These are phyloP conservation scores for Botrytis fragariae DNA, from an alignment of 2,329 filamentous ascomycete species.

Conservation along the genomic window DNA sequence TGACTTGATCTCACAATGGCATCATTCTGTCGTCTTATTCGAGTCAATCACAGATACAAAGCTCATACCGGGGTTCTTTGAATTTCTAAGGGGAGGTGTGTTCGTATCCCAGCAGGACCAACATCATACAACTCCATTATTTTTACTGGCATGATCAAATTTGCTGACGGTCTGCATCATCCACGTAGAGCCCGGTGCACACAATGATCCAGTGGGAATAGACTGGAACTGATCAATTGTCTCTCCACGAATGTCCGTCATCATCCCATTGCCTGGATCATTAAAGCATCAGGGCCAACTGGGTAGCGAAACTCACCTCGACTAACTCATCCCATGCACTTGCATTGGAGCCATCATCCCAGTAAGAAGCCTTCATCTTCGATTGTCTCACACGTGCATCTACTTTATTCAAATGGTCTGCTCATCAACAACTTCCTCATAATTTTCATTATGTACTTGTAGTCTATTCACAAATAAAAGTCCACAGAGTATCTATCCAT, in stretches of 20 bases:
- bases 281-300: background rate
- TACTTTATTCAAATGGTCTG: background rate
- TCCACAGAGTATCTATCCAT: background rate
- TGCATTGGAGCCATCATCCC: background rate
- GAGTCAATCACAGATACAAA: background rate
- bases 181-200: background rate
- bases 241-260: background rate
- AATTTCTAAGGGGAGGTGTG: background rate
- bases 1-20: background rate
- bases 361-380: background rate
- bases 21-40: background rate
- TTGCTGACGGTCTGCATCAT: background rate
- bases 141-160: background rate
- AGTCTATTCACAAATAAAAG: background rate
- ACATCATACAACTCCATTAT: background rate
- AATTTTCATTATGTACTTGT: conserved; percentile 2
- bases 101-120: background rate
- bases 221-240: background rate
- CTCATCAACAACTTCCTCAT: background rate
- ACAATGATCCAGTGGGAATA: background rate
- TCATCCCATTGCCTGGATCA: background rate
- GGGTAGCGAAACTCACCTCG: background rate
- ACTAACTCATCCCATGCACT: background rate
- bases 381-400: background rate
- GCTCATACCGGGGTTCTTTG: background rate